Percentiles rank a stretch among this genome's conserved stretches.
Conservation (phyloP, 352 stramenopile genomes). For the Phytophthora europaea region DNA sequence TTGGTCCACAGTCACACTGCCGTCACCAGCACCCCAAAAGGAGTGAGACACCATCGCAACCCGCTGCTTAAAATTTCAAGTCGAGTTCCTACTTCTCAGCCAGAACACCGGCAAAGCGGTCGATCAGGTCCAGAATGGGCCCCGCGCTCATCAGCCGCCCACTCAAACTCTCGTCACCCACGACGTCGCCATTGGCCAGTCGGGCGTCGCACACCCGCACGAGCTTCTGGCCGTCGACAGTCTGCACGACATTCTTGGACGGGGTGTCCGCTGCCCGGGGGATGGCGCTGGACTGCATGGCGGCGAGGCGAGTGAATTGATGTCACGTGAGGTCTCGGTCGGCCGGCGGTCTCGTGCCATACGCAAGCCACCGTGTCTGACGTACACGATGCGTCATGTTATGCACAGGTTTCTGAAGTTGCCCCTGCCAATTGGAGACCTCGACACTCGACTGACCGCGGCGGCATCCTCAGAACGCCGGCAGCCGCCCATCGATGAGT, state of each 20-base stretch:
- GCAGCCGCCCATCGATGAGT: background rate
- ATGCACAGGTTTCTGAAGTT: constrained; percentile 15
- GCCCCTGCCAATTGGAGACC: background rate
- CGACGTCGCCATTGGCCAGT: constrained; percentile 58
- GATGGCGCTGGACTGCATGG: constrained; percentile 13
- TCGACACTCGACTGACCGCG: background rate
- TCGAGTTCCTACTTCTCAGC: constrained; percentile 55
- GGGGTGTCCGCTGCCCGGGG: constrained; percentile 15
- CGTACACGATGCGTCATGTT: background rate
- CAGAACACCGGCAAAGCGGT: constrained; percentile 63
- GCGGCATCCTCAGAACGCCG: background rate
- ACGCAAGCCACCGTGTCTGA: background rate
- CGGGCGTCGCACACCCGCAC: constrained; percentile 51
- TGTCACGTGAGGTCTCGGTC: background rate
- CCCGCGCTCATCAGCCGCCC: constrained; percentile 56
- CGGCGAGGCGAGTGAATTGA: background rate
- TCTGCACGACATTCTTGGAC: constrained; percentile 34
- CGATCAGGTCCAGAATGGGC: constrained; percentile 57
- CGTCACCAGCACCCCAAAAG: background rate
- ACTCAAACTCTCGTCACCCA: constrained; percentile 57
- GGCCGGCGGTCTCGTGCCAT: background rate
- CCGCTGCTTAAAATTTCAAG: background rate
- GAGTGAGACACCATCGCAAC: background rate
- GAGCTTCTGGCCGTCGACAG: constrained; percentile 33
- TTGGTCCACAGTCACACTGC: constrained; percentile 32